Conservation (phyloP, 2,329 filamentous ascomycete genomes). For the Aspergillus chevalieri region DNA sequence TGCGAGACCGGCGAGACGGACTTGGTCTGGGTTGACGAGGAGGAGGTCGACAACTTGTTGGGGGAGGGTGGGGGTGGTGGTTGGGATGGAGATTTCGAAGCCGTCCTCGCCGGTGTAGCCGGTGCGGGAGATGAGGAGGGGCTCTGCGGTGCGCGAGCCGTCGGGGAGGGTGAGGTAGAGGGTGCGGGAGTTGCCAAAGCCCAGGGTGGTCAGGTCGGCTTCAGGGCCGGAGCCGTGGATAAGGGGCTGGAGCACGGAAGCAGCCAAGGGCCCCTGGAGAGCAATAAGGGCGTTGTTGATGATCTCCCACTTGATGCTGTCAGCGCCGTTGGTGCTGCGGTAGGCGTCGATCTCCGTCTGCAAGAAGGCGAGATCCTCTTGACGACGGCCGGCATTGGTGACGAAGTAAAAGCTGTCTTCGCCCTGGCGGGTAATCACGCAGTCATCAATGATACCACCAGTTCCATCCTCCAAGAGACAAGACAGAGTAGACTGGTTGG, state of each 20-base stretch:
- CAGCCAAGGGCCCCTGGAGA: slow-evolving; percentile 77
- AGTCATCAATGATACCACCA: slow-evolving; percentile 92
- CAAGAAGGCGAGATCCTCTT: slow-evolving; percentile 80
- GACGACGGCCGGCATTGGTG: slow-evolving; percentile 85
- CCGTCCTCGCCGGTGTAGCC: slow-evolving; percentile 98
- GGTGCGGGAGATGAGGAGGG: slow-evolving; percentile 72
- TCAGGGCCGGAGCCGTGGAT: slow-evolving; percentile 48
- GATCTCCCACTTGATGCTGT: slow-evolving; percentile 61
- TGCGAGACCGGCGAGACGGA: slow-evolving; percentile 80
- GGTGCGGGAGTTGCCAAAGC: slow-evolving; percentile 72
- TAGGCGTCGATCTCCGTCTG: slow-evolving; percentile 60
- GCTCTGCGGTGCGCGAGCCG: slow-evolving; percentile 45
- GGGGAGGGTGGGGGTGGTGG: slow-evolving; percentile 48
- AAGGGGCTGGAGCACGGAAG: slow-evolving; percentile 59
- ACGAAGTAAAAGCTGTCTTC: slow-evolving; percentile 81
- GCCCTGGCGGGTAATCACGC: slow-evolving; percentile 75
- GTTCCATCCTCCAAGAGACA: slow-evolving; percentile 70
- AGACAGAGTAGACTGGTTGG: slow-evolving; percentile 74
- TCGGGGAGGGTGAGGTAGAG: slow-evolving; percentile 57
- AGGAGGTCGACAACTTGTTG: slow-evolving; percentile 60
- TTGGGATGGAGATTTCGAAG: slow-evolving; percentile 86
- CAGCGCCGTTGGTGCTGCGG: slow-evolving; percentile 47
- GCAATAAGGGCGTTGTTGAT: slow-evolving; percentile 74
- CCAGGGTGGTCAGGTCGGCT: slow-evolving; percentile 59
- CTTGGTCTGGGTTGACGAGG: slow-evolving; percentile 57